A percentile compares a stretch with the other conserved stretches of the same genome.
These are phyloP conservation scores for Effrenium voratum DNA, from an alignment of 73 alveolate species.

Conservation along the genomic window DNA sequence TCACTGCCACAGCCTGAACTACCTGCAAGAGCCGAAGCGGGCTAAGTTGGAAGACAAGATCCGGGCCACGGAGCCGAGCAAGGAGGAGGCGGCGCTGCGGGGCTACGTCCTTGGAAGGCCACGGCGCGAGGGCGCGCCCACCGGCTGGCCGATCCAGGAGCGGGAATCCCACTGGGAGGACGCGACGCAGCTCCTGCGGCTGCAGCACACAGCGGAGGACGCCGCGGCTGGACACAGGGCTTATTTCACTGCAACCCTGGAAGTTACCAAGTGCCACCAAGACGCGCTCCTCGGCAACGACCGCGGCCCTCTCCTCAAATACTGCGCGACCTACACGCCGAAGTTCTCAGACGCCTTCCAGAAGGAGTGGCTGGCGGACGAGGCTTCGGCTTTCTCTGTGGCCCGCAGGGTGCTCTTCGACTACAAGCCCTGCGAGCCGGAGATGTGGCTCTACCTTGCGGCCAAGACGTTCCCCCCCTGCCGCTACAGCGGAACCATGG, in stretches of 20 bases:
- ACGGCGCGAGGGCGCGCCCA: background rate
- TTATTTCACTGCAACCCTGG: background rate
- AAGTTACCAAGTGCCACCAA: constrained; percentile 3
- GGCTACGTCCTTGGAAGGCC: constrained; percentile 27
- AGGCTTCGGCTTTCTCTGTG: background rate
- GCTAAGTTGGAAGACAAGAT: background rate
- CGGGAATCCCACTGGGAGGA: background rate
- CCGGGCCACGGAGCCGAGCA: background rate
- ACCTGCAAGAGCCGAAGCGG: background rate
- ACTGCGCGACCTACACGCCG: constrained; percentile 30
- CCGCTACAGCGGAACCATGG: constrained; percentile 29
- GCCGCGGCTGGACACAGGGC: constrained; percentile 18
- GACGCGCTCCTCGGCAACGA: background rate
- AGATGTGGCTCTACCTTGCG: constrained; percentile 23
- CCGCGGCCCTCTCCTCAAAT: background rate
- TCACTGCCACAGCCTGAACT: constrained; percentile 18
- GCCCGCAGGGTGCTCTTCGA: constrained; percentile 12
- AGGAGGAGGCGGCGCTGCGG: background rate
- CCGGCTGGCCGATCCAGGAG: constrained; percentile 9
- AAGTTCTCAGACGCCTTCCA: constrained; percentile 19
- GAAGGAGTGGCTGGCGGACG: constrained; percentile 18
- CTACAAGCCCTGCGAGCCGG: constrained; percentile 39
- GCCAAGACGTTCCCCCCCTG: background rate
- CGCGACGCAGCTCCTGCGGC: background rate
- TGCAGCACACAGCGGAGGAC: constrained; percentile 6